phyloP scores from a whole-genome alignment of 257 asterid genomes.

The Asclepias syriaca region DNA sequence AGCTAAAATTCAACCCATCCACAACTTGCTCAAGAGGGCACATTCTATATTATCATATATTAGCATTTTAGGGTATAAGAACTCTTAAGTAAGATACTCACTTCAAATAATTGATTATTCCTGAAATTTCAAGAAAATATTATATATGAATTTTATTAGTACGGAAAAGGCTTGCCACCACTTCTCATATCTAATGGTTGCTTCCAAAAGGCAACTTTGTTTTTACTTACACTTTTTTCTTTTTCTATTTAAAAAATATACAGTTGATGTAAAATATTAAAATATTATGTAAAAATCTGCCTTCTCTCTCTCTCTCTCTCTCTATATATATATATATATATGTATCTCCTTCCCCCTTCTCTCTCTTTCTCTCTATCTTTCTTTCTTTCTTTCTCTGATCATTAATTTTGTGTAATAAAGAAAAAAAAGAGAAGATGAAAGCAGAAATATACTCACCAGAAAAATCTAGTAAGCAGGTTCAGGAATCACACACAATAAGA shows the following conservation, averaged over 20 bases:
- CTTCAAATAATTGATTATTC: too few species aligned
- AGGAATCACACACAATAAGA: constrained; percentile 38
- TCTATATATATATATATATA: neutral
- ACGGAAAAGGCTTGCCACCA: constrained; percentile 6
- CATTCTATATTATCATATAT: neutral
- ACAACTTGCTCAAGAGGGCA: neutral
- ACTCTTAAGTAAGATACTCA: neutral
- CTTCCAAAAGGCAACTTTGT: constrained; percentile 46
- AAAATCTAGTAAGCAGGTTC: constrained; percentile 17
- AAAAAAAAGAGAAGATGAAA: constrained; percentile 29
- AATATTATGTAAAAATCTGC: too few species aligned
- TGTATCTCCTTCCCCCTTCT: too few species aligned
- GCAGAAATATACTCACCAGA: constrained; percentile 16
- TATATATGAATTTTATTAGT: neutral
- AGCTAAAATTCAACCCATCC: neutral
- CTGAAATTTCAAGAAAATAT: too few species aligned
- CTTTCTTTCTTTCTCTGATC: neutral
- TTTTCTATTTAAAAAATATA: neutral
- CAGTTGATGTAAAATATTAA: neutral
- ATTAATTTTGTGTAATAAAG: neutral
- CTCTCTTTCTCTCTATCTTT: neutral
- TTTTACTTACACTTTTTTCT: neutral
- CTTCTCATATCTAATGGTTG: constrained; percentile 33
- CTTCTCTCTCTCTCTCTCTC: too few species aligned
- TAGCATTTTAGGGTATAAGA: neutral